Conservation (phyloP, 1,139 yeast species). For the Zygosaccharomyces sapae region DNA sequence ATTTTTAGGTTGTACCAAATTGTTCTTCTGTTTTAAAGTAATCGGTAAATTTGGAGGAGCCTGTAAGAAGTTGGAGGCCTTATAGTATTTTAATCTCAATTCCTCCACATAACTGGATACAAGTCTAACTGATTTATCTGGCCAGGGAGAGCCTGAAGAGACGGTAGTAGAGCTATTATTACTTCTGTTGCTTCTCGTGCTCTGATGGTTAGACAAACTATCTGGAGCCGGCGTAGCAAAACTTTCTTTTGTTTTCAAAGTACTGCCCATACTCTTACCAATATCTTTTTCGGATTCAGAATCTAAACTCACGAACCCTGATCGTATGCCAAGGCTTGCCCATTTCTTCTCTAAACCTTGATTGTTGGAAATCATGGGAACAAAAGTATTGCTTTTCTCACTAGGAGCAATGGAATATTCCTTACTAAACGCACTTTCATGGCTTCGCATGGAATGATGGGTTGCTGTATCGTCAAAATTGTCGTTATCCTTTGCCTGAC, state of each 20-base stretch:
- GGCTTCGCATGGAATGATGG: background rate
- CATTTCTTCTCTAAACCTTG: constrained; percentile 1
- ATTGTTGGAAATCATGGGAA: background rate
- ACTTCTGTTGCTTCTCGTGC: constrained; percentile 7
- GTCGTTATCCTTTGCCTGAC: constrained; percentile 16
- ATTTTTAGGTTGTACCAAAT: constrained; percentile 34
- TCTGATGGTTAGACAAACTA: constrained; percentile 6
- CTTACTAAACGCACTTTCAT: background rate
- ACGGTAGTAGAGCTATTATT: constrained; percentile 9
- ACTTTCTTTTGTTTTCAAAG: constrained; percentile 2
- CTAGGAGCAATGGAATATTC: background rate
- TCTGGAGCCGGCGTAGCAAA: background rate
- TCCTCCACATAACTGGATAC: constrained; percentile 37
- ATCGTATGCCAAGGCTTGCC: constrained; percentile 1
- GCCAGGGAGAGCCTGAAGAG: constrained; percentile 15
- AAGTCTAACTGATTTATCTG: constrained; percentile 28
- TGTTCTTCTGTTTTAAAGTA: constrained; percentile 33
- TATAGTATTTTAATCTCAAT: constrained; percentile 31
- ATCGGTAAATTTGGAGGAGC: constrained; percentile 36
- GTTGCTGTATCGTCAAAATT: constrained; percentile 13
- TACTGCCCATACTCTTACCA: background rate
- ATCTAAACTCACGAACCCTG: background rate
- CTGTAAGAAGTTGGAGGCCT: constrained; percentile 35
- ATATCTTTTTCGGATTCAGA: background rate
- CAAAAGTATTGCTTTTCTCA: background rate